These are phyloP conservation scores for Umbelopsis vinacea DNA, from an alignment of 192 early-diverging fungal genomes.

Conservation along the genomic window DNA sequence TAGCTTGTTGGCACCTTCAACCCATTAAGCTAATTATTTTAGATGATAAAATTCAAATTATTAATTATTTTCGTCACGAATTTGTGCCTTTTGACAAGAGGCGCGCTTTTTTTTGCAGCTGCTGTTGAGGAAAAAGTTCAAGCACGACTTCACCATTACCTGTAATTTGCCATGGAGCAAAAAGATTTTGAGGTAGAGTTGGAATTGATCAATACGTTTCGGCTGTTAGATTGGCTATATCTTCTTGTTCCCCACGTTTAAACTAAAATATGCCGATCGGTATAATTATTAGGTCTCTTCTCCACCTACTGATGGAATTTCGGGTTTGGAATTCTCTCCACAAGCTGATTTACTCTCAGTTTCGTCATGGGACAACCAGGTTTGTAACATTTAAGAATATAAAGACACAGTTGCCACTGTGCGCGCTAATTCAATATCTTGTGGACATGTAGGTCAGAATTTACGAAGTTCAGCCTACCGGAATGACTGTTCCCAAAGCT, in stretches of 20 bases:
- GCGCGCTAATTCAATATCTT: neutral
- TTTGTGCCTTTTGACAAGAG: conserved; percentile 15
- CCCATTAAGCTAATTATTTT: neutral
- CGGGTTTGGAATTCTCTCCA: conserved; percentile 79
- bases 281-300: conserved; percentile 49
- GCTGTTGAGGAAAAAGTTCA: neutral
- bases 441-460: conserved; percentile 77
- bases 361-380: conserved; percentile 89
- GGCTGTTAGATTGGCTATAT: neutral
- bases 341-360: conserved; percentile 85
- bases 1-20: too few relatives aligned
- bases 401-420: neutral
- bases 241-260: too few relatives aligned
- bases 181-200: conserved; percentile 35
- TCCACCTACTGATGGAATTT: conserved; percentile 80
- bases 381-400: conserved; percentile 27
- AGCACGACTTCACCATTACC: conserved; percentile 11
- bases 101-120: conserved; percentile 12
- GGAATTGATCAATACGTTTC: neutral
- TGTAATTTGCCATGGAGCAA: conserved; percentile 26
- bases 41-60: neutral
- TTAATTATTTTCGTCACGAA: neutral
- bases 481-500: conserved; percentile 78
- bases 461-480: conserved; percentile 84
- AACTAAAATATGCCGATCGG: neutral